Evolutionary conservation across 2,329 filamentous ascomycete species (phyloP).

Genomic region (Diaporthe citrichinensis): DNA sequence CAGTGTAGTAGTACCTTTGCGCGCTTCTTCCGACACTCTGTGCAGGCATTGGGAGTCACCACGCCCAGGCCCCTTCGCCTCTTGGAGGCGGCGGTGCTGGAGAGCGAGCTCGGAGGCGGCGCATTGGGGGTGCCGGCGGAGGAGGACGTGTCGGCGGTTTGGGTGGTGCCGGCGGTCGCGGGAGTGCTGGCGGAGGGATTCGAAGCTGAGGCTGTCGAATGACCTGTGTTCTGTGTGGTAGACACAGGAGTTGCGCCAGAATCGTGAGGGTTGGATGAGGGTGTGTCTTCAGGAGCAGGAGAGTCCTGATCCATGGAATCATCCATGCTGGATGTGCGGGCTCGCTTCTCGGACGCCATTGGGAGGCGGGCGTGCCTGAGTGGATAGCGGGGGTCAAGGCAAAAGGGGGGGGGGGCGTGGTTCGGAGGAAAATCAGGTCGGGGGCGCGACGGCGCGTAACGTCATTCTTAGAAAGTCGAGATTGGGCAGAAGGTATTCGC

Average conservation of each 20-base stretch:
- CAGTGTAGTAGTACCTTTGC: constrained; percentile 63
- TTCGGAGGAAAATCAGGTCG: not conserved
- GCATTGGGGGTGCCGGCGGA: constrained; percentile 46
- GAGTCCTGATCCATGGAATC: constrained; percentile 42
- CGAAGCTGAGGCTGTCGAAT: constrained; percentile 31
- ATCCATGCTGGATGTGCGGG: constrained; percentile 39
- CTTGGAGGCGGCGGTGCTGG: constrained; percentile 56
- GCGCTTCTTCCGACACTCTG: constrained; percentile 73
- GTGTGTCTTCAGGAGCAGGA: constrained; percentile 3
- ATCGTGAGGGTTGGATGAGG: constrained; percentile 15
- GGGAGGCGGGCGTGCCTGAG: not conserved
- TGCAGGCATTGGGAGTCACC: constrained; percentile 73
- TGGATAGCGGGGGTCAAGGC: not conserved
- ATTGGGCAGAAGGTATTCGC: not conserved
- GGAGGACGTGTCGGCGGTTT: constrained; percentile 45
- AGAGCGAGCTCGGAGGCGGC: constrained; percentile 35
- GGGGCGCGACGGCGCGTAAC: constrained; percentile 1
- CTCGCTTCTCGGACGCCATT: constrained; percentile 33
- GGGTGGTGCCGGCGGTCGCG: constrained; percentile 24
- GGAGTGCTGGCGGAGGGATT: constrained; percentile 24
- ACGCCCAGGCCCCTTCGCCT: constrained; percentile 68
- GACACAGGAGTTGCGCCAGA: constrained; percentile 27
- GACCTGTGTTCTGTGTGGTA: constrained; percentile 23
- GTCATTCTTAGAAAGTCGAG: constrained; percentile 16
- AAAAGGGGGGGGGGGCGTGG: not conserved